Conservation (phyloP, 73 alveolate genomes). For the Tetrahymena malaccensis region DNA sequence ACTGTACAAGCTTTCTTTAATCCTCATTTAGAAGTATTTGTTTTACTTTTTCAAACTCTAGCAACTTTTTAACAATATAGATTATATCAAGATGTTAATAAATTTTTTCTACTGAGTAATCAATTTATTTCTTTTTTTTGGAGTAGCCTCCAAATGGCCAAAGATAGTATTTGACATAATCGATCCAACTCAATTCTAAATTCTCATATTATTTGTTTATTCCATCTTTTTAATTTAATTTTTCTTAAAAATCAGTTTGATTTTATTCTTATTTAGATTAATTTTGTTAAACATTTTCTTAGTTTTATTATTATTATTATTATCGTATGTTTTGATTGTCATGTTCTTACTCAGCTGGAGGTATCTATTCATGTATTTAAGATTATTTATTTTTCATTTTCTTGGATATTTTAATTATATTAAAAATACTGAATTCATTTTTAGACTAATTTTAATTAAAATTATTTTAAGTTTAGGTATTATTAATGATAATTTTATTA, state of each 20-base stretch:
- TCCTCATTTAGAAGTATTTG: not conserved
- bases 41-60: not conserved
- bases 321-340: too few species aligned
- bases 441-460: too few species aligned
- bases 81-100: not conserved
- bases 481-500: too few species aligned
- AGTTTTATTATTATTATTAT: too few species aligned
- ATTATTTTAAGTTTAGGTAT: too few species aligned
- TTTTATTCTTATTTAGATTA: not conserved
- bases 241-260: not conserved
- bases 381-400: not conserved
- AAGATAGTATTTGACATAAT: not conserved
- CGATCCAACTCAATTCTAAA: not conserved
- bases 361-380: not conserved
- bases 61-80: not conserved
- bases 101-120: not conserved
- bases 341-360: not conserved
- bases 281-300: too few species aligned
- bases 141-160: not conserved
- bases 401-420: not conserved
- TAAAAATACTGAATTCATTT: not conserved
- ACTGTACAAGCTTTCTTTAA: not conserved
- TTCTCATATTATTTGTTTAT: not conserved
- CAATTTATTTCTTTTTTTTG: not conserved
- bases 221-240: not conserved